Base-by-base conservation (phyloP, 352 stramenopile genomes). In the Phytophthora cryptogea region DNA sequence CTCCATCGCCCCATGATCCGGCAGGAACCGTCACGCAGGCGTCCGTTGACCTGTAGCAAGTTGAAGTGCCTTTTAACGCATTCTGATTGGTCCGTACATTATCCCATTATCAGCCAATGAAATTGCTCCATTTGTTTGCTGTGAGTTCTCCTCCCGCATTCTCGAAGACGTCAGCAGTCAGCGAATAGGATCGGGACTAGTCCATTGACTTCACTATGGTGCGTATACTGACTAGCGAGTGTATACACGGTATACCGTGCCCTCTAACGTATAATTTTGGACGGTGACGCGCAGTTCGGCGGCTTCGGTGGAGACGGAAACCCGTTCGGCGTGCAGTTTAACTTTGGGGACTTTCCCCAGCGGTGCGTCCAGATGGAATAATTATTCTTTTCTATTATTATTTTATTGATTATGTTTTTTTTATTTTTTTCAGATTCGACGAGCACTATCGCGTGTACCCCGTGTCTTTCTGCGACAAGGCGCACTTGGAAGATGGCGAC, bases 371-470 rank as follows among this genome's bases (percentile, higher is more conserved):
- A 0, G 23, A 39, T 39, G 4, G 27, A 9, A 11, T 4, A 44
- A 27, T 20, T 13, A 44, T 43, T 43, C 17, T 16, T 5, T 43
- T 43, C 1, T 44, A 23, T 23, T 23, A 2, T 10, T 4, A 14
- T 44, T 10, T 27, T 27, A 44, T 7, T 44, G 13, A 28, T 27
- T 14, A 28, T 10, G 20, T 11, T 20, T 44, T 20, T 44, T 9
- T 7, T 41, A 41, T 23, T 17, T 20, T 41, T 41, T 17, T 23
- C 44, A 95, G 86, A 8, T 95, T 95, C 31, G 83, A 95, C 57
- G 86, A 95, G 63, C 84, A 92, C 61, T 95, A 94, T 57, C 84
- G 86, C 36, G 84, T 92, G 36, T 95, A 95, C 46, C 85, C 86
- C 10, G 82, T 95, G 54, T 95, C 86, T 11, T 95, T 95, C 55